Conservation (phyloP, 768 basidiomycete species). For the Leccinum longicurvipes region DNA sequence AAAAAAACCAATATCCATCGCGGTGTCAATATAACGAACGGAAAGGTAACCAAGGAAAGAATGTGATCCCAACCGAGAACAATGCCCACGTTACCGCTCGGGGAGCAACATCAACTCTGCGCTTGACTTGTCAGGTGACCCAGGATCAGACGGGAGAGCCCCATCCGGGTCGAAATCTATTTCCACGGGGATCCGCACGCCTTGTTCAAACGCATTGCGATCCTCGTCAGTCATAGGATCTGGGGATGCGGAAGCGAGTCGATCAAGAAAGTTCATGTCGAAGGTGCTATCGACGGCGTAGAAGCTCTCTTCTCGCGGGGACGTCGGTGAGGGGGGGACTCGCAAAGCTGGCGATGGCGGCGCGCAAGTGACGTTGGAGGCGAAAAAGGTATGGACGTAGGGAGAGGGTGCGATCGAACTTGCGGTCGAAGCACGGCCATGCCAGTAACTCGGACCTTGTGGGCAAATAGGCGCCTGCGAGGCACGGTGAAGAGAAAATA, state of each 20-base stretch:
- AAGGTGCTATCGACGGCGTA: slow-evolving; percentile 25
- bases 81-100: slow-evolving; percentile 36
- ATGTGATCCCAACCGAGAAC: neutral
- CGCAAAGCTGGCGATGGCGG: slow-evolving; percentile 11
- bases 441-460: slow-evolving; percentile 44
- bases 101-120: slow-evolving; percentile 41
- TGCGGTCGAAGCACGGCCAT: slow-evolving; percentile 20
- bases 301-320: slow-evolving; percentile 19
- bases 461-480: slow-evolving; percentile 31
- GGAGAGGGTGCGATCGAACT: slow-evolving; percentile 16
- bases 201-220: slow-evolving; percentile 12
- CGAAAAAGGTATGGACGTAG: slow-evolving; percentile 48
- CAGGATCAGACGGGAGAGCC: slow-evolving; percentile 36
- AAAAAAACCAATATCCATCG: slow-evolving; percentile 16
- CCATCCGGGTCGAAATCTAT: slow-evolving; percentile 44
- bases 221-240: slow-evolving; percentile 35
- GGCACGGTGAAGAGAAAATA: slow-evolving; percentile 28
- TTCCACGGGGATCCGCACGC: slow-evolving; percentile 14
- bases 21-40: slow-evolving; percentile 16
- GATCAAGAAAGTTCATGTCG: slow-evolving; percentile 41
- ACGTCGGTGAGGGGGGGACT: neutral
- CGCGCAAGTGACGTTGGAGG: slow-evolving; percentile 39
- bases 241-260: slow-evolving; percentile 36
- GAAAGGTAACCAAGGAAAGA: neutral
- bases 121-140: slow-evolving; percentile 42